Conservation (phyloP, 2,329 filamentous ascomycete genomes). For the Alternaria brassicae region DNA sequence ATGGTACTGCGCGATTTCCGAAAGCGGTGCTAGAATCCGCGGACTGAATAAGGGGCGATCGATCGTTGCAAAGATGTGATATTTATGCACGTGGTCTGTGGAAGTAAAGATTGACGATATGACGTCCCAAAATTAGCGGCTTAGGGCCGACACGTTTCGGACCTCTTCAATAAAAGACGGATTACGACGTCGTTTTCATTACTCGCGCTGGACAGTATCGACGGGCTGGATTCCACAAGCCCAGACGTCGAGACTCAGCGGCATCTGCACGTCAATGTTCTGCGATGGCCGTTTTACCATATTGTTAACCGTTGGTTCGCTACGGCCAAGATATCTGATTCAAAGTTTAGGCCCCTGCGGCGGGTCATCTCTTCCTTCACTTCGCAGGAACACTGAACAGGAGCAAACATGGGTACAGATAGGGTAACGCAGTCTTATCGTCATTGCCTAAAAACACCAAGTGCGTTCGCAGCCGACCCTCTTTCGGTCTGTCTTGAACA, state of each 20-base stretch:
- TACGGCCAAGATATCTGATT: not conserved
- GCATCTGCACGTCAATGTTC: not conserved
- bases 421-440: slow-evolving; percentile 3
- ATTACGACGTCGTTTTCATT: not conserved
- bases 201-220: not conserved
- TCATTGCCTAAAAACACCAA: not conserved
- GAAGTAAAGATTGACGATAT: not conserved
- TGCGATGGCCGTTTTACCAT: not conserved
- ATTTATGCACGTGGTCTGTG: not conserved
- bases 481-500: slow-evolving; percentile 5
- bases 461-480: not conserved
- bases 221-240: not conserved
- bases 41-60: not conserved
- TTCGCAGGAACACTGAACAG: not conserved
- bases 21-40: not conserved
- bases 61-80: not conserved
- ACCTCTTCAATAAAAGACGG: not conserved
- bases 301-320: not conserved
- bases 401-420: not conserved
- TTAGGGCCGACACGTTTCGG: not conserved
- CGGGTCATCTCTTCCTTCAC: not conserved
- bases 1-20: not conserved
- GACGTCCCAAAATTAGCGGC: not conserved
- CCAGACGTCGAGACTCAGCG: not conserved
- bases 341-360: not conserved